A percentile compares a stretch with the other conserved stretches of the same genome.
phyloP scores from a whole-genome alignment of 1,139 yeast genomes.

The Hyphopichia buzzinii region DNA sequence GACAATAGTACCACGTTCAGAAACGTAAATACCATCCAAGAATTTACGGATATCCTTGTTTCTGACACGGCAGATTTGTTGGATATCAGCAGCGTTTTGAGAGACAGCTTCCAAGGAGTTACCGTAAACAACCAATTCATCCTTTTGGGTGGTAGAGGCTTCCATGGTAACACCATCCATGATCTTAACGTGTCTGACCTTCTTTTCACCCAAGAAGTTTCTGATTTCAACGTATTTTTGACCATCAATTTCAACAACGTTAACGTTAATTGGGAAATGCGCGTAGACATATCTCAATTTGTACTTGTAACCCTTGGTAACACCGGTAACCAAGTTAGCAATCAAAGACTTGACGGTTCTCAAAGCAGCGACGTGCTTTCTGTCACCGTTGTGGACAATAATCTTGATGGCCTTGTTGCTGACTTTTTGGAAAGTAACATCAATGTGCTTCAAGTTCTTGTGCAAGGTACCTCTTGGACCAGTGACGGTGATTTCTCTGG shows the following conservation, averaged over 20 bases:
- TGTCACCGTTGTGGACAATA: slow-evolving; percentile 97
- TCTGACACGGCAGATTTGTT: slow-evolving; percentile 98
- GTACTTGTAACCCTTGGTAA: slow-evolving; percentile 98
- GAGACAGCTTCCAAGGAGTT: slow-evolving; percentile 98
- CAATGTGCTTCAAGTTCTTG: slow-evolving; percentile 92
- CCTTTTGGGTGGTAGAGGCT: slow-evolving; percentile 83
- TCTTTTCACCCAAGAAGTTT: slow-evolving; percentile 99
- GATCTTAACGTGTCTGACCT: slow-evolving; percentile 82
- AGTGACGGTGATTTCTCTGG: slow-evolving; percentile 85
- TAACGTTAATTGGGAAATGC: slow-evolving; percentile 99
- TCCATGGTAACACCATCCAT: slow-evolving; percentile 88
- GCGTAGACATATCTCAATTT: slow-evolving; percentile 99
- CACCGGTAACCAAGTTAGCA: slow-evolving; percentile 96
- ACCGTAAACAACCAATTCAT: slow-evolving; percentile 89
- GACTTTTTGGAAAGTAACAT: slow-evolving; percentile 86
- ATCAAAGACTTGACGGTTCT: slow-evolving; percentile 97
- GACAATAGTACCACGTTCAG: slow-evolving; percentile 88
- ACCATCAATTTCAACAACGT: slow-evolving; percentile 76
- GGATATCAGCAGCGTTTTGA: slow-evolving; percentile 97
- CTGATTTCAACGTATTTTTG: slow-evolving; percentile 86
- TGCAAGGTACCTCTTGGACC: slow-evolving; percentile 98
- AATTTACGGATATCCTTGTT: slow-evolving; percentile 99
- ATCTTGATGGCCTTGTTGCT: slow-evolving; percentile 74
- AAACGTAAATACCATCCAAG: slow-evolving; percentile 99
- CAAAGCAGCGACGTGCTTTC: slow-evolving; percentile 99